Evolutionary conservation across 768 basidiomycete species (phyloP).

Genomic region (Sporobolomyces pararoseus): DNA sequence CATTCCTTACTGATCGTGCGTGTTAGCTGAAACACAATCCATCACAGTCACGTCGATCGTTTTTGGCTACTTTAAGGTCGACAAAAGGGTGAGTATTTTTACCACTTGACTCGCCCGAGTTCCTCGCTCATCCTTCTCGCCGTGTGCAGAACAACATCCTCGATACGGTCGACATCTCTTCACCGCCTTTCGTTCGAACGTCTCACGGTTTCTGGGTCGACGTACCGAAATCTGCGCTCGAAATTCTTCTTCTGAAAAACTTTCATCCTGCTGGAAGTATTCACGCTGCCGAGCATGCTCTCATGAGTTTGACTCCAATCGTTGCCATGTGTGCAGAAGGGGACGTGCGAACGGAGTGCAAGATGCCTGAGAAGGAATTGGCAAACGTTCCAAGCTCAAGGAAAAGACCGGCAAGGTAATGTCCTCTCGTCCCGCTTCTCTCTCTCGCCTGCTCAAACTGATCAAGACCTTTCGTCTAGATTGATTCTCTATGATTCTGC

Average conservation of each 20-base stretch:
- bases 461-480: conserved; percentile 49
- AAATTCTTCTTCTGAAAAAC: conserved; percentile 57
- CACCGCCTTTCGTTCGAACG: conserved; percentile 69
- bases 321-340: conserved; percentile 60
- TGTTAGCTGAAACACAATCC: neutral
- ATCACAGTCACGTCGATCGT: conserved; percentile 60
- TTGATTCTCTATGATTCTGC: conserved; percentile 74
- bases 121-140: neutral
- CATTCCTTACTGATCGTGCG: too few species aligned
- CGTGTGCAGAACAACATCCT: conserved; percentile 55
- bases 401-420: conserved; percentile 42
- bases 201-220: conserved; percentile 78
- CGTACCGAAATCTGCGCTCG: conserved; percentile 58
- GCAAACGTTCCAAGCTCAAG: conserved; percentile 37
- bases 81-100: conserved; percentile 52
- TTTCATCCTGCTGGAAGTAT: conserved; percentile 74
- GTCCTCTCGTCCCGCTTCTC: neutral
- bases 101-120: neutral
- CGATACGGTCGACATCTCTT: conserved; percentile 72
- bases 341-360: conserved; percentile 79
- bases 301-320: conserved; percentile 60
- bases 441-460: neutral
- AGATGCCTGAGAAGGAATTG: conserved; percentile 46
- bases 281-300: conserved; percentile 77
- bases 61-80: conserved; percentile 77